Evolutionary conservation across 441 rosid genomes (phyloP).

Genomic region (Gossypium aridum): DNA sequence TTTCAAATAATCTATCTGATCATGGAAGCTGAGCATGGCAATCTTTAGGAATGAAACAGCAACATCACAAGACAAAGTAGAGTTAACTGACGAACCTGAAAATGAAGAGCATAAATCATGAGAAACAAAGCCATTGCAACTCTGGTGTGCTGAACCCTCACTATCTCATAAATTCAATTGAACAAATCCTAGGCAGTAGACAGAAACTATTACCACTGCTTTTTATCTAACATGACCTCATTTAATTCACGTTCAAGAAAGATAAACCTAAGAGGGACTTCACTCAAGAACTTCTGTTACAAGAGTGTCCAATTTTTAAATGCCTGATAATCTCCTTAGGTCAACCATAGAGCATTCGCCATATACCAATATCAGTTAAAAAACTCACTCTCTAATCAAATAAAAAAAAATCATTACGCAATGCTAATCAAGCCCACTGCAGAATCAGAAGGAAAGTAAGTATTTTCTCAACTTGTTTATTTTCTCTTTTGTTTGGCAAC

Average conservation of each 20-base stretch:
- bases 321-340: background rate
- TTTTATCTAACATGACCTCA: background rate
- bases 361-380: background rate
- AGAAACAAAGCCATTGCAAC: constrained; percentile 8
- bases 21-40: constrained; percentile 42
- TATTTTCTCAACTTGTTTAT: background rate
- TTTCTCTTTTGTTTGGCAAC: background rate
- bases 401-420: background rate
- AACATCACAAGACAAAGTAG: constrained; percentile 50
- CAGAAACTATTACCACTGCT: background rate
- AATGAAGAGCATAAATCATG: constrained; percentile 12
- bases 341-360: background rate
- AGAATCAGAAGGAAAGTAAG: background rate
- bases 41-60: constrained; percentile 47
- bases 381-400: background rate
- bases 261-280: background rate
- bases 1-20: constrained; percentile 35
- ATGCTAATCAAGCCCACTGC: background rate
- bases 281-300: constrained; percentile 1
- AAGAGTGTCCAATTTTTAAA: background rate
- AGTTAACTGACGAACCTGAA: constrained; percentile 55
- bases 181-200: background rate
- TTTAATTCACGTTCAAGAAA: background rate
- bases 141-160: background rate
- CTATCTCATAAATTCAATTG: background rate